These are phyloP conservation scores for Pseudognaphalium luteoalbum DNA, from an alignment of 129 eudicot genomes.

Conservation along the genomic window DNA sequence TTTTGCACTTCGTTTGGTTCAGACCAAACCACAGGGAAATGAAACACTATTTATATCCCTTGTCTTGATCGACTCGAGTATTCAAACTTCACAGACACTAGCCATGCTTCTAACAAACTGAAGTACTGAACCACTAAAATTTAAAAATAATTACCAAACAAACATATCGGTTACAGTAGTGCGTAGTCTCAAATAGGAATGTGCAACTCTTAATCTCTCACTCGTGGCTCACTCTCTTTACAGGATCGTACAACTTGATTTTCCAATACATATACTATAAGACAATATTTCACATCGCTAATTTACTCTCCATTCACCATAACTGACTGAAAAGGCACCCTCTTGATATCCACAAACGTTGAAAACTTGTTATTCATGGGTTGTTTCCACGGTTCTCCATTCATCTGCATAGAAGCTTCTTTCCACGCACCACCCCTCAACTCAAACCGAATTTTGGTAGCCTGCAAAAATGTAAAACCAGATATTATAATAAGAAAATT, in stretches of 20 bases:
- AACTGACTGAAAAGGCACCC: conserved; percentile 77
- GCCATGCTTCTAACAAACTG: background rate
- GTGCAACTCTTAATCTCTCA: conserved; percentile 23
- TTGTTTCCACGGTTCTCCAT: too few relatives aligned
- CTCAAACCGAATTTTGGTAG: conserved; percentile 61
- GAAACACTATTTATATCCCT: too few relatives aligned
- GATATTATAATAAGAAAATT: background rate
- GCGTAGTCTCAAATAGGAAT: conserved; percentile 11
- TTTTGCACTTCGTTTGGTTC: too few relatives aligned
- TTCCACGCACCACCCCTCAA: too few relatives aligned
- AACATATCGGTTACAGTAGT: conserved; percentile 20
- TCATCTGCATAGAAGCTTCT: too few relatives aligned
- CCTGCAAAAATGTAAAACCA: conserved; percentile 42
- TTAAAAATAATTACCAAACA: conserved; percentile 38
- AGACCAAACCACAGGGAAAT: too few relatives aligned
- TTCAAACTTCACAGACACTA: too few relatives aligned
- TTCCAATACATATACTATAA: conserved; percentile 6
- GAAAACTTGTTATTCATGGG: too few relatives aligned
- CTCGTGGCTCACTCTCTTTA: conserved; percentile 11
- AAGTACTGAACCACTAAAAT: conserved; percentile 9
- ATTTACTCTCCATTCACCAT: conserved; percentile 60
- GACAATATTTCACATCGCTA: conserved; percentile 29
- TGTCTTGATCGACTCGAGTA: background rate
- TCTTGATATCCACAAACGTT: conserved; percentile 78
- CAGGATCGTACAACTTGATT: conserved; percentile 27